Evolutionary conservation across 2,329 filamentous ascomycete genomes (phyloP).

Genomic region (Lachnellula subtilissima): DNA sequence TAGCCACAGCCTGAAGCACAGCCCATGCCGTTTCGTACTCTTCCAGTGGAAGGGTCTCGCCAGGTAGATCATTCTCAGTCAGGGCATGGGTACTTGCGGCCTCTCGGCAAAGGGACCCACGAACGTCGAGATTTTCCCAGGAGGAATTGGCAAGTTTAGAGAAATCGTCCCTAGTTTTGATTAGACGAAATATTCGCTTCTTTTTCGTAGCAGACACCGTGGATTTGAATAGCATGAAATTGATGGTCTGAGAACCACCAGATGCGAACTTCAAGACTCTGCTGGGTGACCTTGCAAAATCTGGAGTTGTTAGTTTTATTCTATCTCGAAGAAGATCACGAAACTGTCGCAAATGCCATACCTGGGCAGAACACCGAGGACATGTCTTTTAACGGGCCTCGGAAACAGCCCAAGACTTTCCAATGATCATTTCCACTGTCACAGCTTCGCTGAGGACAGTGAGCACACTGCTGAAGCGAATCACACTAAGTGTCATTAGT

Average conservation of each 20-base stretch:
- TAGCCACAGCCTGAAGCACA: slow-evolving; percentile 16
- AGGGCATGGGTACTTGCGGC: not conserved
- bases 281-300: slow-evolving; percentile 13
- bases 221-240: slow-evolving; percentile 19
- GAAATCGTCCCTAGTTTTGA: slow-evolving; percentile 13
- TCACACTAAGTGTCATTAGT: slow-evolving; percentile 12
- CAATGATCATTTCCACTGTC: slow-evolving; percentile 21
- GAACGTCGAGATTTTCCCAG: slow-evolving; percentile 11
- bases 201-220: slow-evolving; percentile 16
- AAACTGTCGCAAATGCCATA: not conserved
- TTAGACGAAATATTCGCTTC: slow-evolving; percentile 15
- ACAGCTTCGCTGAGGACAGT: slow-evolving; percentile 16
- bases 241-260: slow-evolving; percentile 8
- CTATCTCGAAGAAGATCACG: not conserved
- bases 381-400: slow-evolving; percentile 14
- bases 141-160: slow-evolving; percentile 3
- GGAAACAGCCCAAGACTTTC: slow-evolving; percentile 22
- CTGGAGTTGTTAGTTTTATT: not conserved
- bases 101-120: slow-evolving; percentile 5
- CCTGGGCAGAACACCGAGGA: slow-evolving; percentile 15
- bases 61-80: not conserved
- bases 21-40: slow-evolving; percentile 21
- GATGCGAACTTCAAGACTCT: slow-evolving; percentile 6
- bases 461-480: slow-evolving; percentile 9
- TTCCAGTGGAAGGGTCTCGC: not conserved